Evolutionary conservation across 2,329 filamentous ascomycete species (phyloP).

Genomic region (Colletotrichum sp.): DNA sequence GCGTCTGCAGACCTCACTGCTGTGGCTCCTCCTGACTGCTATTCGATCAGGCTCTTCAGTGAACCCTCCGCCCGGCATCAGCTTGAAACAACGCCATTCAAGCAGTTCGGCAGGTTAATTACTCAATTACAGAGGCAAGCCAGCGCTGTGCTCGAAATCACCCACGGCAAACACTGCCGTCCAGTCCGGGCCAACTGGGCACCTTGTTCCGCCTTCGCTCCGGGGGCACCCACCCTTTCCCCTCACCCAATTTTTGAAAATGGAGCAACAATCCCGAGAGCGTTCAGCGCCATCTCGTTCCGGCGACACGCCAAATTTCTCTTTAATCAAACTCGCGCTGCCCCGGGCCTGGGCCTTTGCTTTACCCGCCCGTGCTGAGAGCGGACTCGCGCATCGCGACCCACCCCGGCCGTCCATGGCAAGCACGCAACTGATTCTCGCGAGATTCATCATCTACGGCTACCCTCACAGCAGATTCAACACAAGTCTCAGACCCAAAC

Average conservation of each 20-base stretch:
- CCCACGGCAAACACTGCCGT: constrained; percentile 4
- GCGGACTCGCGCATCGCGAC: constrained; percentile 4
- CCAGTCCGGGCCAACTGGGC: not conserved
- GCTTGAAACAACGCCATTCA: not conserved
- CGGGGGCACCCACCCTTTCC: not conserved
- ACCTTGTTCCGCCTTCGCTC: constrained; percentile 12
- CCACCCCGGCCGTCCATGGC: constrained; percentile 11
- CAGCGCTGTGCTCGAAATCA: not conserved
- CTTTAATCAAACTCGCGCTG: constrained; percentile 16
- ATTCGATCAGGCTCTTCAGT: not conserved
- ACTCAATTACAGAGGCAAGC: not conserved
- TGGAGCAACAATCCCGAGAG: constrained; percentile 9
- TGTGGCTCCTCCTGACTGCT: not conserved
- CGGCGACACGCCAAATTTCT: constrained; percentile 10
- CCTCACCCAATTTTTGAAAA: not conserved
- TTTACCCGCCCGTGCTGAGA: constrained; percentile 9
- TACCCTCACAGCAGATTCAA: not conserved
- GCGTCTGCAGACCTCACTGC: not conserved
- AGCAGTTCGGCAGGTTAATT: not conserved
- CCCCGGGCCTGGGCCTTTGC: constrained; percentile 5
- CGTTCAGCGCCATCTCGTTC: constrained; percentile 13
- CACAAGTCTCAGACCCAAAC: not conserved
- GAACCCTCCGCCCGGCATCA: not conserved
- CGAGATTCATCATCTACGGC: not conserved
- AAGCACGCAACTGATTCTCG: not conserved